phyloP scores from a whole-genome alignment of 164 flowering plant species.

The Annona cherimola region DNA sequence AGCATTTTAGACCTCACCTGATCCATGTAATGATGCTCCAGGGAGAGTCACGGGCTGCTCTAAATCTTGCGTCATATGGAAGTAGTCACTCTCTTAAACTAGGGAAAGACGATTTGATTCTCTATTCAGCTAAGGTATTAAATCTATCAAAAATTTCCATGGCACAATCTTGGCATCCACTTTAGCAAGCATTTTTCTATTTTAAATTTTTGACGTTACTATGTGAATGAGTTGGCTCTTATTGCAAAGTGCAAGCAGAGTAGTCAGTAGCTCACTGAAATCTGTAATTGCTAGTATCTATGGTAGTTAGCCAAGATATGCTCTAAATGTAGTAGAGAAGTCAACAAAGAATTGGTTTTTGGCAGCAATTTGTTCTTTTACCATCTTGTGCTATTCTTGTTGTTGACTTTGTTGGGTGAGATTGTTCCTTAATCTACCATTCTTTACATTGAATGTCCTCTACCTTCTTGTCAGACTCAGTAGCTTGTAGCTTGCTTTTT shows the following conservation, averaged over 20 bases:
- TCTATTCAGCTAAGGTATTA: slow-evolving; percentile 96
- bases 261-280: neutral
- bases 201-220: neutral
- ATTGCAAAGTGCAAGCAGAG: too few species aligned
- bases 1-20: slow-evolving; percentile 20
- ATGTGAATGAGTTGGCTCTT: neutral
- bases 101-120: slow-evolving; percentile 78
- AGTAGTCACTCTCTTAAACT: slow-evolving; percentile 88
- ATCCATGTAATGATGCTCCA: slow-evolving; percentile 43
- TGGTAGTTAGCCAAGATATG: neutral
- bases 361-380: too few species aligned
- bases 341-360: too few species aligned
- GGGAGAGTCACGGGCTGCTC: slow-evolving; percentile 99
- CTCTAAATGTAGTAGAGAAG: too few species aligned
- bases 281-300: neutral
- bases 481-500: too few species aligned
- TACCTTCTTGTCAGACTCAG: too few species aligned
- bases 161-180: neutral
- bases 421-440: too few species aligned
- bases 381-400: too few species aligned
- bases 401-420: too few species aligned
- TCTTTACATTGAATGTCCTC: too few species aligned
- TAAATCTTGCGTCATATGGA: slow-evolving; percentile 97
- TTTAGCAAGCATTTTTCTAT: neutral
- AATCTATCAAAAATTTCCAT: neutral